Percentiles rank a stretch among this genome's conserved stretches.
phyloP scores from a whole-genome alignment of 192 early-diverging fungal genomes.

The Dispira simplex region DNA sequence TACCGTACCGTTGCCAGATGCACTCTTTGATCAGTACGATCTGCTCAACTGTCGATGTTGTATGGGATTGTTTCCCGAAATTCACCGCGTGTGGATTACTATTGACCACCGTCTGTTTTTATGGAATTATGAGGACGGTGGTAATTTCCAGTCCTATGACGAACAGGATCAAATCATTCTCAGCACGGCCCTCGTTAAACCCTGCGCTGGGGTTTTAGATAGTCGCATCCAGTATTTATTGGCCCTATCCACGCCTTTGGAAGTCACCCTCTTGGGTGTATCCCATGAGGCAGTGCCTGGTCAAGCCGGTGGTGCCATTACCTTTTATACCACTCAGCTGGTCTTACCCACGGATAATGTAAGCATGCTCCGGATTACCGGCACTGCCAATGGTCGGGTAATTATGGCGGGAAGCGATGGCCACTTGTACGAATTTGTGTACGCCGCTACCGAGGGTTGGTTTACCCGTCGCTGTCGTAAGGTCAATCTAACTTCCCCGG shows the following conservation, averaged over 20 bases:
- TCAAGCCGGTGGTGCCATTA: constrained; percentile 32
- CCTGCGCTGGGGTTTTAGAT: constrained; percentile 64
- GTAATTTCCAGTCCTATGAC: constrained; percentile 53
- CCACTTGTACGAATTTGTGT: constrained; percentile 74
- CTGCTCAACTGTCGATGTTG: constrained; percentile 58
- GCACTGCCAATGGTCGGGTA: constrained; percentile 65
- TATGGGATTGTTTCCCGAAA: constrained; percentile 84
- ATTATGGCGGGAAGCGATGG: constrained; percentile 85
- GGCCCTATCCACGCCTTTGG: constrained; percentile 71
- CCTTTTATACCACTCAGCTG: constrained; percentile 67
- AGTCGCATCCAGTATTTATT: constrained; percentile 70
- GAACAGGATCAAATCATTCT: constrained; percentile 85
- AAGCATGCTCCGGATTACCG: constrained; percentile 61
- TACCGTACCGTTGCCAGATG: constrained; percentile 52
- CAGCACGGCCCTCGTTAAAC: constrained; percentile 63
- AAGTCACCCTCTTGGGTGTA: constrained; percentile 70
- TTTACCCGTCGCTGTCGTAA: constrained; percentile 62
- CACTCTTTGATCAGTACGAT: constrained; percentile 40
- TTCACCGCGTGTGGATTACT: constrained; percentile 82
- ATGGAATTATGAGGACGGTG: constrained; percentile 80
- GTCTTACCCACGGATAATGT: constrained; percentile 67
- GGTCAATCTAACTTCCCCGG: constrained; percentile 50
- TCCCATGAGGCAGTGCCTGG: constrained; percentile 21
- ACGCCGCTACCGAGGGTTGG: constrained; percentile 79
- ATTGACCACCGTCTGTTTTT: constrained; percentile 79